Evolutionary conservation across 176 grass and related monocot genomes (phyloP).

Genomic region (Carex pumila): DNA sequence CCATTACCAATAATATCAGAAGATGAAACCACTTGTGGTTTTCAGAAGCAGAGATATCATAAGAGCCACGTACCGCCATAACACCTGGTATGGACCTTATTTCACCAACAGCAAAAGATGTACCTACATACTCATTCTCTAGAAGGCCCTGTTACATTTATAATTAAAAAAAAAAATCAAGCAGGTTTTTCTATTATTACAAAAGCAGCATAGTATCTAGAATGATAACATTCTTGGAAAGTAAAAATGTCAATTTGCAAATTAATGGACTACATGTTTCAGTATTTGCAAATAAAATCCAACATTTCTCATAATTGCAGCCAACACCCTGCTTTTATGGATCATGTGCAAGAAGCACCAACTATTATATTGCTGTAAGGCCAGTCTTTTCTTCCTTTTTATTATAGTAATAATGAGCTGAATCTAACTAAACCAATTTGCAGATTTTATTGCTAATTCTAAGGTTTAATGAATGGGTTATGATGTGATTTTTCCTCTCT

Average conservation of each 20-base stretch:
- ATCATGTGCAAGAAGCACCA: background rate
- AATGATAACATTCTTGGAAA: background rate
- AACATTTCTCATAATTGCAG: background rate
- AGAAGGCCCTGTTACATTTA: slow-evolving; percentile 56
- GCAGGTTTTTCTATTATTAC: background rate
- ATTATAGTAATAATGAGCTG: background rate
- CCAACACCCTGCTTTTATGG: background rate
- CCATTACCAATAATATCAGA: slow-evolving; percentile 65
- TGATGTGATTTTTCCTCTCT: background rate
- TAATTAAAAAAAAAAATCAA: background rate
- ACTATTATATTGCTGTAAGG: background rate
- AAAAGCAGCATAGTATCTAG: background rate
- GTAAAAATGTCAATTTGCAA: background rate
- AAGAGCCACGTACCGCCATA: slow-evolving; percentile 76
- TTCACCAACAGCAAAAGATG: slow-evolving; percentile 77
- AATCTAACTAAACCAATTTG: background rate
- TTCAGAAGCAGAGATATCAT: slow-evolving; percentile 54
- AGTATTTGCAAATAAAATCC: background rate
- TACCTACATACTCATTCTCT: slow-evolving; percentile 83
- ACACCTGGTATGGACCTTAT: slow-evolving; percentile 73
- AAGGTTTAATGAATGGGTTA: background rate
- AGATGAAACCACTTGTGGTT: slow-evolving; percentile 74
- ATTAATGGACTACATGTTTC: background rate
- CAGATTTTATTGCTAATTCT: background rate
- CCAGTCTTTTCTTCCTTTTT: background rate